phyloP scores from a whole-genome alignment of 2,329 filamentous ascomycete genomes.

The Aspergillus arachidicola region DNA sequence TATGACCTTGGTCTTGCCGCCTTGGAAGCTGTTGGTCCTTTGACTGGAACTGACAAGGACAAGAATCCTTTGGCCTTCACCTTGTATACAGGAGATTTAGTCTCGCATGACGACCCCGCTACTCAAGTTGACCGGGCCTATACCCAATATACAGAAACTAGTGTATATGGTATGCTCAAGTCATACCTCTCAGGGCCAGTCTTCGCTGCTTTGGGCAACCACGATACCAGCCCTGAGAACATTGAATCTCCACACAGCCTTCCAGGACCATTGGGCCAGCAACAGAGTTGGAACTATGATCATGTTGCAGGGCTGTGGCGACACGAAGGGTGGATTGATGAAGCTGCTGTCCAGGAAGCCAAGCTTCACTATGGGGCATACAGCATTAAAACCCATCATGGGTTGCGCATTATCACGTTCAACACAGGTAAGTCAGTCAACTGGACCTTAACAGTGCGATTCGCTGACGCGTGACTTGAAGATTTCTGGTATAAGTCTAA shows the following conservation, averaged over 20 bases:
- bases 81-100: constrained; percentile 60
- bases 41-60: constrained; percentile 56
- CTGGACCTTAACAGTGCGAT: not conserved
- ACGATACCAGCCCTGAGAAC: constrained; percentile 58
- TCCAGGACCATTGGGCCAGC: constrained; percentile 55
- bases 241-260: constrained; percentile 57
- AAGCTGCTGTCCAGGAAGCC: constrained; percentile 49
- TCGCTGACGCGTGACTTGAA: not conserved
- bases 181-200: constrained; percentile 59
- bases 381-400: constrained; percentile 56
- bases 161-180: constrained; percentile 59
- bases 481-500: constrained; percentile 41
- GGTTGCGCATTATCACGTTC: constrained; percentile 55
- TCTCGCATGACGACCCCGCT: constrained; percentile 56
- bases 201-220: constrained; percentile 60
- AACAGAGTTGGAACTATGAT: constrained; percentile 62
- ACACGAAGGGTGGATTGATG: constrained; percentile 58
- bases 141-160: constrained; percentile 56
- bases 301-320: constrained; percentile 59
- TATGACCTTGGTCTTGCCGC: constrained; percentile 60
- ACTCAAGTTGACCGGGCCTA: constrained; percentile 56
- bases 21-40: constrained; percentile 56
- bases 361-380: constrained; percentile 59
- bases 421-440: constrained; percentile 40
- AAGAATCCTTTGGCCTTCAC: constrained; percentile 55